Percentiles rank a stretch among this genome's conserved stretches.
Conservation (phyloP, 169 alveolate genomes). For the Condylostoma magnum region DNA sequence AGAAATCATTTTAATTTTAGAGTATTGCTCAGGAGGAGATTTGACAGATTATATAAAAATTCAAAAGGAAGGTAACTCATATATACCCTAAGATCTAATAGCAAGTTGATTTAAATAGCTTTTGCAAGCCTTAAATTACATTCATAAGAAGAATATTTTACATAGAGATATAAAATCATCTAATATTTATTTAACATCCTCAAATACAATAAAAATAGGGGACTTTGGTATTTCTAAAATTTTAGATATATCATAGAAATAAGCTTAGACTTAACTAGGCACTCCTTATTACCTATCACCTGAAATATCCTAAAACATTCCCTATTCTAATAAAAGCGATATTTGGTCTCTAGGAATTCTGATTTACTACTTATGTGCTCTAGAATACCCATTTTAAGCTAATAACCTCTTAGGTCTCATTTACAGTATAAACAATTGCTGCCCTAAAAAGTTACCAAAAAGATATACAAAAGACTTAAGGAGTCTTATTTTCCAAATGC, state of each 20-base stretch:
- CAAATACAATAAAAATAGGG: conserved; percentile 79
- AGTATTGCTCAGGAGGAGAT: conserved; percentile 74
- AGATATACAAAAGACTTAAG: conserved; percentile 59
- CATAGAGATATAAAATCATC: conserved; percentile 90
- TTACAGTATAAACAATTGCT: conserved; percentile 72
- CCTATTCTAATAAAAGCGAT: conserved; percentile 98
- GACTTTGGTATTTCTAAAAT: conserved; percentile 90
- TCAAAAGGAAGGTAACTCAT: conserved; percentile 47
- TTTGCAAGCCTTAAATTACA: conserved; percentile 81
- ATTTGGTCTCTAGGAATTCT: conserved; percentile 98
- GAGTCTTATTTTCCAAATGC: conserved; percentile 71
- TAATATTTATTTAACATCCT: conserved; percentile 70
- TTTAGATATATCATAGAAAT: conserved; percentile 73
- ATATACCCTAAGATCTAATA: conserved; percentile 64
- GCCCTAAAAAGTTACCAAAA: conserved; percentile 69
- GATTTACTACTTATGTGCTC: conserved; percentile 86
- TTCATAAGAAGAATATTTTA: conserved; percentile 82
- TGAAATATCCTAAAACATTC: conserved; percentile 97
- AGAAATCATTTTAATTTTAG: conserved; percentile 64
- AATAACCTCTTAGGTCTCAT: conserved; percentile 69
- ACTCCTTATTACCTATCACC: conserved; percentile 99
- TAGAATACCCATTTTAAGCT: conserved; percentile 88
- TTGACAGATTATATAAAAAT: conserved; percentile 47
- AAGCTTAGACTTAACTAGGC: conserved; percentile 91
- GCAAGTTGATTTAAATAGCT: conserved; percentile 78